Conservation (phyloP, 495 filamentous ascomycete species). For the Talaromyces proteolyticus region DNA sequence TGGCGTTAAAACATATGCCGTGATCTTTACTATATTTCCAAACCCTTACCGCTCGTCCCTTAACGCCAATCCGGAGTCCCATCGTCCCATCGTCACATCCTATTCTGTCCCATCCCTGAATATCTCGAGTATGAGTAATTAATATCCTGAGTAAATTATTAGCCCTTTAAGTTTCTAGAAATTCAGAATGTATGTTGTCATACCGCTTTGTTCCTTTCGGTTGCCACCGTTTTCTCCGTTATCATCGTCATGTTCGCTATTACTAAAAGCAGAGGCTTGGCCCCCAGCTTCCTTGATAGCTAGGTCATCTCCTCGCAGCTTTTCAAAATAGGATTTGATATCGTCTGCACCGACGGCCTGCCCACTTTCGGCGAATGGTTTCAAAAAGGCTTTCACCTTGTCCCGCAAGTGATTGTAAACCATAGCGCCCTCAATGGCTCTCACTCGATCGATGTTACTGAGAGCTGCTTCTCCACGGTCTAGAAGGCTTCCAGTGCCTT, state of each 20-base stretch:
- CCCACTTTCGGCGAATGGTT: constrained; percentile 88
- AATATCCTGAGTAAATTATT: neutral
- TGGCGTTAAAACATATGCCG: too few species aligned
- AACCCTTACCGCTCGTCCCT: too few species aligned
- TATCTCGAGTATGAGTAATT: neutral
- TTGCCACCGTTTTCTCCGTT: constrained; percentile 15
- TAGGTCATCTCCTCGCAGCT: constrained; percentile 77
- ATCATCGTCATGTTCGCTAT: constrained; percentile 12
- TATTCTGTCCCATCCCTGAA: neutral
- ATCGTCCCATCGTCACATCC: too few species aligned
- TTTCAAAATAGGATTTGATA: constrained; percentile 93
- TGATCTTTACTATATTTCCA: too few species aligned
- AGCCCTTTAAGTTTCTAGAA: neutral
- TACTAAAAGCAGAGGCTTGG: constrained; percentile 20
- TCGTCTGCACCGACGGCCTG: constrained; percentile 84
- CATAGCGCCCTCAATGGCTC: constrained; percentile 95
- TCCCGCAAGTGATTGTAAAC: constrained; percentile 94
- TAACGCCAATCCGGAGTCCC: too few species aligned
- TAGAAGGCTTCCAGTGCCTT: constrained; percentile 66
- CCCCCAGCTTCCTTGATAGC: constrained; percentile 42
- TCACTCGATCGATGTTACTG: constrained; percentile 82
- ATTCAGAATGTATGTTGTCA: constrained; percentile 6
- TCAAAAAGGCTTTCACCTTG: constrained; percentile 85
- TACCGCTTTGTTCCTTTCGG: constrained; percentile 35
- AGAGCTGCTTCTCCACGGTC: constrained; percentile 88